Percentiles rank a stretch among this genome's conserved stretches.
phyloP scores from a whole-genome alignment of 768 basidiomycete genomes.

The Cytidiella melzeri region DNA sequence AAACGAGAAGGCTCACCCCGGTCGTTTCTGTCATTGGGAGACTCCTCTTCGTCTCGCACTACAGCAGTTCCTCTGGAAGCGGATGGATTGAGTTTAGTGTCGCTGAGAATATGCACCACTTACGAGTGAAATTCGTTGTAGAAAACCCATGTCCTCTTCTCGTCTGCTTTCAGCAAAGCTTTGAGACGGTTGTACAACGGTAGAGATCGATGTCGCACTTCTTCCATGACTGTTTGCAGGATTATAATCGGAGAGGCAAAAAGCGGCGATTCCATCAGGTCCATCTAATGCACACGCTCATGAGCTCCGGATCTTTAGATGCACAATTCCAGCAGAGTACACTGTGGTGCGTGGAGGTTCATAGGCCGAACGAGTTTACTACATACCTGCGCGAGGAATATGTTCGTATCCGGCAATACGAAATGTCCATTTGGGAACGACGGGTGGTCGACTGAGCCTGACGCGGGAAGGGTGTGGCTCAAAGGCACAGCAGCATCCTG shows the following conservation, averaged over 20 bases:
- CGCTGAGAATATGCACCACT: constrained; percentile 25
- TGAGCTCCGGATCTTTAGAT: neutral
- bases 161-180: constrained; percentile 76
- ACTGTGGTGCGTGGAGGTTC: neutral
- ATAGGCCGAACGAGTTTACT: too few relatives aligned
- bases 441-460: constrained; percentile 53
- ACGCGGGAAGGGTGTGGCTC: constrained; percentile 42
- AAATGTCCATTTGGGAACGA: constrained; percentile 66
- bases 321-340: neutral
- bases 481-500: neutral
- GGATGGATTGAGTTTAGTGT: neutral
- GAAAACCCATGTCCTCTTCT: constrained; percentile 79
- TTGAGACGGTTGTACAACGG: constrained; percentile 92
- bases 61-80: constrained; percentile 68
- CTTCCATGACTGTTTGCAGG: constrained; percentile 92
- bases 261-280: constrained; percentile 74
- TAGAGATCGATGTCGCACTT: constrained; percentile 90
- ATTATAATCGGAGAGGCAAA: constrained; percentile 81
- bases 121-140: constrained; percentile 85
- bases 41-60: constrained; percentile 69
- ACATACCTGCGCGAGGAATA: constrained; percentile 77
- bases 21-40: constrained; percentile 93
- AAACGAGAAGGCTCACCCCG: constrained; percentile 48
- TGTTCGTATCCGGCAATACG: constrained; percentile 90
- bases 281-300: constrained; percentile 57